phyloP scores from a whole-genome alignment of 192 early-diverging fungal genomes.

The Coemansia sp. region DNA sequence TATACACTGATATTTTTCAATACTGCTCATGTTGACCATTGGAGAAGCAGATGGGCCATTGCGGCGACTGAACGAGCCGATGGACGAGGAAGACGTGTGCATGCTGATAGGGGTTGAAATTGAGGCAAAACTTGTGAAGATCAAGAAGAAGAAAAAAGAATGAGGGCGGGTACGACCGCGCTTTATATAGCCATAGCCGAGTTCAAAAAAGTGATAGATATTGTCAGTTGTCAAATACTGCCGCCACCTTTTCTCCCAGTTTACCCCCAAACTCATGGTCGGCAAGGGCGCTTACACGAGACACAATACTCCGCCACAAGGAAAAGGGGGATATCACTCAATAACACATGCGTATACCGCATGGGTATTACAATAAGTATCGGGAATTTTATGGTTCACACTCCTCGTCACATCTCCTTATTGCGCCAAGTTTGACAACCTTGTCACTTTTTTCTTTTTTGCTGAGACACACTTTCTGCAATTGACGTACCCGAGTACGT shows the following conservation, averaged over 20 bases:
- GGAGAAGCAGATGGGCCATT: background rate
- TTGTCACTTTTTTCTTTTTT: background rate
- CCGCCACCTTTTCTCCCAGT: too few relatives aligned
- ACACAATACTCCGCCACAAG: background rate
- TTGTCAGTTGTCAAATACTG: too few relatives aligned
- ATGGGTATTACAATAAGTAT: background rate
- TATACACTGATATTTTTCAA: too few relatives aligned
- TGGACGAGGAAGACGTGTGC: background rate
- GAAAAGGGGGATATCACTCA: background rate
- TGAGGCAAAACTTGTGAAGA: constrained; percentile 20
- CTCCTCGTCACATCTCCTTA: too few relatives aligned
- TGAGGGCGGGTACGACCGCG: background rate
- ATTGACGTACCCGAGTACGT: too few relatives aligned
- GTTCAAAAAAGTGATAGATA: too few relatives aligned
- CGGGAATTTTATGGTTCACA: background rate
- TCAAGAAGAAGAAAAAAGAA: background rate
- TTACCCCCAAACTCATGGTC: too few relatives aligned
- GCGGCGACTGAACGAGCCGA: background rate
- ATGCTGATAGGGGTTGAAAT: background rate
- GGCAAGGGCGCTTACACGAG: background rate
- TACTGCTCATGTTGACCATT: constrained; percentile 7
- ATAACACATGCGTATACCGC: background rate
- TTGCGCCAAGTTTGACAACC: too few relatives aligned
- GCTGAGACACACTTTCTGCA: background rate
- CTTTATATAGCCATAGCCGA: too few relatives aligned